Evolutionary conservation across 2,329 filamentous ascomycete species (phyloP).

Genomic region (Albifimbria verrucaria): DNA sequence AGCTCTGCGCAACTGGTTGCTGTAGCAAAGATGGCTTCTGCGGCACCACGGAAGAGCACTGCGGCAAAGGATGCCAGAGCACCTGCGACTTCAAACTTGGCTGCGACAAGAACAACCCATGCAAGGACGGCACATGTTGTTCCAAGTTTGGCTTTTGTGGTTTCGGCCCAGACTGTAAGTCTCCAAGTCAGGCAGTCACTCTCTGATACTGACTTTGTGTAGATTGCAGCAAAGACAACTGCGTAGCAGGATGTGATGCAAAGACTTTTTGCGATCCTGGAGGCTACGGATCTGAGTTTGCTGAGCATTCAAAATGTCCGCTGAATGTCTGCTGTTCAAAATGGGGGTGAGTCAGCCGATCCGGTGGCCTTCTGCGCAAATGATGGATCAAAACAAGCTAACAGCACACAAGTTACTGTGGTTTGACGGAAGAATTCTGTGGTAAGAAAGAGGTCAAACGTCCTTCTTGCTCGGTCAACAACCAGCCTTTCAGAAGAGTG

Average conservation of each 20-base stretch:
- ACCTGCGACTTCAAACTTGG: slow-evolving; percentile 21
- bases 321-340: slow-evolving; percentile 33
- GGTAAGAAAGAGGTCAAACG: slow-evolving; percentile 5
- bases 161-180: slow-evolving; percentile 16
- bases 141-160: slow-evolving; percentile 18
- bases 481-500: not conserved
- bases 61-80: slow-evolving; percentile 13
- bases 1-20: slow-evolving; percentile 14
- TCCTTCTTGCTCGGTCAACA: slow-evolving; percentile 6
- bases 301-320: slow-evolving; percentile 19
- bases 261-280: slow-evolving; percentile 25
- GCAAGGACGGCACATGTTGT: slow-evolving; percentile 27
- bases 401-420: slow-evolving; percentile 24
- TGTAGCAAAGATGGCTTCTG: slow-evolving; percentile 16
- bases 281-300: slow-evolving; percentile 21
- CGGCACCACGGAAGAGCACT: slow-evolving; percentile 14
- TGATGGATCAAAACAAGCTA: not conserved
- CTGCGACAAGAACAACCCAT: slow-evolving; percentile 25
- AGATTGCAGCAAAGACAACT: slow-evolving; percentile 8
- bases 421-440: slow-evolving; percentile 23
- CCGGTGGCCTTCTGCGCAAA: not conserved
- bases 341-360: slow-evolving; percentile 15
- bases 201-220: not conserved
- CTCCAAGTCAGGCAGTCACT: not conserved
- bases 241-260: slow-evolving; percentile 16